Evolutionary conservation across 2,329 filamentous ascomycete genomes (phyloP).

Genomic region (Neophaeococcomyces mojaviensis): DNA sequence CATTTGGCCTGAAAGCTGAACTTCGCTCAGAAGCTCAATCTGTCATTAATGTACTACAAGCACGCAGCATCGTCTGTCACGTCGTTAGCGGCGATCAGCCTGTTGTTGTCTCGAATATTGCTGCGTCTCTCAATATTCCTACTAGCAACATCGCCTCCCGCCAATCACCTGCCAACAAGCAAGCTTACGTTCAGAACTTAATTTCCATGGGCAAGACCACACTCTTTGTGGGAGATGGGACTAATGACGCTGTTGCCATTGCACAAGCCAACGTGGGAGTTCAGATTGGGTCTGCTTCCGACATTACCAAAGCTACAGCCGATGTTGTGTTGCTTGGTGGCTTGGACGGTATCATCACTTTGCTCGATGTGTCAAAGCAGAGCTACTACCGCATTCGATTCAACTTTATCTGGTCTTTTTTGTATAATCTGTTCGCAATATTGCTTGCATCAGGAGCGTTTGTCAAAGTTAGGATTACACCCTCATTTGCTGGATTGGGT

Average conservation of each 20-base stretch:
- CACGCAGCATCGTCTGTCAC: slow-evolving; percentile 43
- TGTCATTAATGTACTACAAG: slow-evolving; percentile 45
- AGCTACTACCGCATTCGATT: slow-evolving; percentile 47
- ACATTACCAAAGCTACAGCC: slow-evolving; percentile 59
- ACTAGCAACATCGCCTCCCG: slow-evolving; percentile 36
- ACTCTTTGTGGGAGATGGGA: slow-evolving; percentile 71
- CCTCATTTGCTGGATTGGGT: slow-evolving; percentile 59
- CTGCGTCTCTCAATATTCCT: slow-evolving; percentile 35
- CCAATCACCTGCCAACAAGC: slow-evolving; percentile 48
- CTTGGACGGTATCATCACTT: slow-evolving; percentile 49
- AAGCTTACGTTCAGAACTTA: slow-evolving; percentile 42
- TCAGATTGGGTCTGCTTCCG: slow-evolving; percentile 56
- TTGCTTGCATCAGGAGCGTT: slow-evolving; percentile 61
- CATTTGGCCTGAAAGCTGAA: slow-evolving; percentile 44
- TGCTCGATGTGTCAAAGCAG: slow-evolving; percentile 47
- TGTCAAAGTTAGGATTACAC: slow-evolving; percentile 51
- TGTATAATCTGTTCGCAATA: slow-evolving; percentile 64
- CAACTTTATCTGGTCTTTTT: slow-evolving; percentile 63
- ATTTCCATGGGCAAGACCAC: slow-evolving; percentile 31
- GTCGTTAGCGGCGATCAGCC: slow-evolving; percentile 53
- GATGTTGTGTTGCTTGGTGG: slow-evolving; percentile 60
- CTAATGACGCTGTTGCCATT: slow-evolving; percentile 68
- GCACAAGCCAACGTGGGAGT: slow-evolving; percentile 64
- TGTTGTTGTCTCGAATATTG: slow-evolving; percentile 42
- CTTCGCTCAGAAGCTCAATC: slow-evolving; percentile 44